Conservation (phyloP, 495 filamentous ascomycete genomes). For the Neurospora pannonica region DNA sequence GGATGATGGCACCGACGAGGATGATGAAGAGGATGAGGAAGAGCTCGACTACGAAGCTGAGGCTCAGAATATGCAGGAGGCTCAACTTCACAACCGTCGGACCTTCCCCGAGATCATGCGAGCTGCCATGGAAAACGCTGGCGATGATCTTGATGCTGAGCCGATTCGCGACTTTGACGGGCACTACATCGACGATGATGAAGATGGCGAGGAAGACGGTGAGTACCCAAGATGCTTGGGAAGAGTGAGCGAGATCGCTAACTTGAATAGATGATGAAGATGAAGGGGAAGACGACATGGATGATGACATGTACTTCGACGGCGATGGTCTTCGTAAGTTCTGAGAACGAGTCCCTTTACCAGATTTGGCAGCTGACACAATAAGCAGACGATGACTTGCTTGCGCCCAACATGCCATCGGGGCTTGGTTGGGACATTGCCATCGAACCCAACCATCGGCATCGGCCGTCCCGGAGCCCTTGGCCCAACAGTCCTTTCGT, state of each 20-base stretch:
- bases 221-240: constrained; percentile 8
- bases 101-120: constrained; percentile 48
- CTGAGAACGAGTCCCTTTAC: constrained; percentile 1
- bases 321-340: constrained; percentile 62
- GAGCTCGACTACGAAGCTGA: constrained; percentile 40
- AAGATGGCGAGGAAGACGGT: constrained; percentile 55
- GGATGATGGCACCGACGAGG: constrained; percentile 52
- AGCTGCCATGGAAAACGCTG: constrained; percentile 43
- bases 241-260: constrained; percentile 11
- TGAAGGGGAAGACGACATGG: constrained; percentile 64
- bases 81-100: constrained; percentile 33
- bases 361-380: constrained; percentile 8
- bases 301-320: constrained; percentile 55
- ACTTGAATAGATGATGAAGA: constrained; percentile 44
- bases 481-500: constrained; percentile 33
- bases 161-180: constrained; percentile 35
- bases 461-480: constrained; percentile 16
- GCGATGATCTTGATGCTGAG: constrained; percentile 52
- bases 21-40: constrained; percentile 45
- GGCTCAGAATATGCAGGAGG: constrained; percentile 34
- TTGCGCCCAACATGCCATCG: constrained; percentile 25
- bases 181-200: constrained; percentile 61
- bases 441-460: constrained; percentile 26
- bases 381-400: constrained; percentile 43
- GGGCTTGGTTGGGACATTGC: constrained; percentile 40